These are phyloP conservation scores for Coemansia javaensis DNA, from an alignment of 192 early-diverging fungal genomes.

Conservation along the genomic window DNA sequence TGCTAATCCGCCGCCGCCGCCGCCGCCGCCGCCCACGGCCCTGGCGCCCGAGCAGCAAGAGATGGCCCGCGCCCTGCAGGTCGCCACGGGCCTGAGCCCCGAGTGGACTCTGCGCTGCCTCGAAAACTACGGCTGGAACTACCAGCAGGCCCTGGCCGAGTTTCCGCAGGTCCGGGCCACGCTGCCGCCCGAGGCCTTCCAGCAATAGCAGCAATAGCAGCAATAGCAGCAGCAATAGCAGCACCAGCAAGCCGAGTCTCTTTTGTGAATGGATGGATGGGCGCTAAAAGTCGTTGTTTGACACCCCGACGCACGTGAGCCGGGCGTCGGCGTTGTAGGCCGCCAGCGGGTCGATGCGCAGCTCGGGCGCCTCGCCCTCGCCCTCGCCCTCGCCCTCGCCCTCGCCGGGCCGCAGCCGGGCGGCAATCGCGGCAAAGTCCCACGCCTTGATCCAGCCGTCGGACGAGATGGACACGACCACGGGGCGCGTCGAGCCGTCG, in stretches of 20 bases:
- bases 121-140: constrained; percentile 45
- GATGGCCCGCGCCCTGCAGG: constrained; percentile 43
- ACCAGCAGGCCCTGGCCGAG: constrained; percentile 33
- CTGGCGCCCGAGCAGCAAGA: constrained; percentile 40
- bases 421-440: constrained; percentile 57
- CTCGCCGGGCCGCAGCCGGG: neutral
- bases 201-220: too few relatives aligned
- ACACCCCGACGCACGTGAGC: constrained; percentile 51
- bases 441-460: constrained; percentile 70
- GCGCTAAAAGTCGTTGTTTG: constrained; percentile 20
- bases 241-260: too few relatives aligned
- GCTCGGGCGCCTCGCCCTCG: constrained; percentile 2
- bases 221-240: too few relatives aligned
- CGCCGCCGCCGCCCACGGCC: neutral
- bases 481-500: constrained; percentile 23
- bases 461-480: constrained; percentile 62
- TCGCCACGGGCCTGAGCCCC: constrained; percentile 31
- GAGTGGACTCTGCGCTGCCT: constrained; percentile 47
- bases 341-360: constrained; percentile 37
- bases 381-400: neutral
- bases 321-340: constrained; percentile 58
- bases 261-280: neutral
- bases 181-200: constrained; percentile 39
- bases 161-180: constrained; percentile 35
- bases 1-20: neutral